Evolutionary conservation across 306 rosid species (phyloP).

Genomic region (Cicer bijugum): DNA sequence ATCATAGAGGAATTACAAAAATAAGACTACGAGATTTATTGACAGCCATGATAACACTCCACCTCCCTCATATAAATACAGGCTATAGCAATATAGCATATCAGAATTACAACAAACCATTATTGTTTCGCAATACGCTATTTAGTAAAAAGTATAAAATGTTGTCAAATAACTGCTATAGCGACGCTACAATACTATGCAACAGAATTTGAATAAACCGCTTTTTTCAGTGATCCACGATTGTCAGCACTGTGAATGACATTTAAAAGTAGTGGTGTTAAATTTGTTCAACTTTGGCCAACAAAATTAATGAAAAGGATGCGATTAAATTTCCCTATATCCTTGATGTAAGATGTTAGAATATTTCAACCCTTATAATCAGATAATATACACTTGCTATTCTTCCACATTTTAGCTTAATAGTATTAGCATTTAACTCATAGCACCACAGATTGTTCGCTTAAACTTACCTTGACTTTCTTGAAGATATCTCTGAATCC

Average conservation of each 20-base stretch:
- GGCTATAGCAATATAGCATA: too few relatives aligned
- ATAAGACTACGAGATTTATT: conserved; percentile 33
- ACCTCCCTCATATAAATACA: neutral
- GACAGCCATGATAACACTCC: conserved; percentile 16
- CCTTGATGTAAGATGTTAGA: conserved; percentile 27
- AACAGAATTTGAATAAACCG: too few relatives aligned
- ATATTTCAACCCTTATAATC: conserved; percentile 10
- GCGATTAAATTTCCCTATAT: neutral
- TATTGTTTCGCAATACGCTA: too few relatives aligned
- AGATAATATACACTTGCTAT: conserved; percentile 29
- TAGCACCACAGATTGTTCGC: neutral
- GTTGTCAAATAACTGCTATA: too few relatives aligned
- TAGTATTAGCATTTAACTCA: neutral
- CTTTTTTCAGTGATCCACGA: too few relatives aligned
- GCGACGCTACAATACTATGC: too few relatives aligned
- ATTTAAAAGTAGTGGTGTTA: conserved; percentile 4
- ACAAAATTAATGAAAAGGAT: conserved; percentile 4
- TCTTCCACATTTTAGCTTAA: conserved; percentile 28
- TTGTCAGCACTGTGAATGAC: neutral
- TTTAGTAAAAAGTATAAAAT: too few relatives aligned
- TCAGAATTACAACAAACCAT: too few relatives aligned
- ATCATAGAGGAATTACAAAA: conserved; percentile 35
- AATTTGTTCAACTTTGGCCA: conserved; percentile 33
- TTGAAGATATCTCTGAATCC: conserved; percentile 94
- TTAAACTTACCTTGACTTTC: conserved; percentile 77